A percentile compares a stretch with the other conserved stretches of the same genome.
These are phyloP conservation scores for Erodium maritimum DNA, from an alignment of 345 rosid species.

Conservation along the genomic window DNA sequence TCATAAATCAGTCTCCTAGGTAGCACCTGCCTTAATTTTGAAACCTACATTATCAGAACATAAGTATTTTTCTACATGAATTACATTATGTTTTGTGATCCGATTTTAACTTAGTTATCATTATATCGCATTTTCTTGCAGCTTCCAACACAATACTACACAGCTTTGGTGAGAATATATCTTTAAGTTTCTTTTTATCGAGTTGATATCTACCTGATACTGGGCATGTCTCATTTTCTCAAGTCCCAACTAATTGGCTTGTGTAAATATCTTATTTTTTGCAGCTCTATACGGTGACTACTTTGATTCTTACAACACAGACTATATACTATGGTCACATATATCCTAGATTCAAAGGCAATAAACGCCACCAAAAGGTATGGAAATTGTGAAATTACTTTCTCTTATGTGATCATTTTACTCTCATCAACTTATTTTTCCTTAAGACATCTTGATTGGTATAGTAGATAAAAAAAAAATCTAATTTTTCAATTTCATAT, in stretches of 20 bases:
- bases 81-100: slow-evolving; percentile 2
- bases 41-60: not conserved
- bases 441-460: too few relatives aligned
- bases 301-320: slow-evolving; percentile 40
- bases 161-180: slow-evolving; percentile 57
- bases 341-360: slow-evolving; percentile 34
- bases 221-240: not conserved
- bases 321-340: slow-evolving; percentile 57
- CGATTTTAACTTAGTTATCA: slow-evolving; percentile 5
- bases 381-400: slow-evolving; percentile 1
- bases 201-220: not conserved
- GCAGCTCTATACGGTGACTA: slow-evolving; percentile 60
- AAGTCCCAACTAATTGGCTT: not conserved
- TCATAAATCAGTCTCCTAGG: not conserved
- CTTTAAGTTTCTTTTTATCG: too few relatives aligned
- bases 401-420: not conserved
- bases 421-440: not conserved
- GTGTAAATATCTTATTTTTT: slow-evolving; percentile 6
- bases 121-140: slow-evolving; percentile 27
- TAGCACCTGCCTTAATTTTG: not conserved
- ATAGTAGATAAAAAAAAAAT: too few relatives aligned
- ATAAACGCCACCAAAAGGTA: slow-evolving; percentile 26
- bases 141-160: slow-evolving; percentile 84
- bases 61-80: too few relatives aligned
- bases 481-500: not conserved